phyloP scores from a whole-genome alignment of 2,329 filamentous ascomycete species.

The Neonectria coccinea region DNA sequence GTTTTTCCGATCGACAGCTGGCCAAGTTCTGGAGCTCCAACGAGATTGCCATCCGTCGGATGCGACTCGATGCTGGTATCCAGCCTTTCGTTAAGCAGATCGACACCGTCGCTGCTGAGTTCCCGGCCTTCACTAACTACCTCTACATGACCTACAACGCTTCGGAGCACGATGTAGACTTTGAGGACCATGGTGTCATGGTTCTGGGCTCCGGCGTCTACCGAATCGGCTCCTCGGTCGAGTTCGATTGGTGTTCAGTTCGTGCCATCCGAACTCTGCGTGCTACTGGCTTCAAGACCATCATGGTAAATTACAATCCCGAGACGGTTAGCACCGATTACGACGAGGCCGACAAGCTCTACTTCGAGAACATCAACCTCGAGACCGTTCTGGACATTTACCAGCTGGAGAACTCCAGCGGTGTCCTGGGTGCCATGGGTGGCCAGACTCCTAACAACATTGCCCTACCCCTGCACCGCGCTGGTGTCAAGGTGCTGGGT shows the following conservation, averaged over 20 bases:
- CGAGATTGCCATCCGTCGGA: conserved; percentile 86
- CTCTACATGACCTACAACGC: conserved; percentile 97
- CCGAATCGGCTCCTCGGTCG: conserved; percentile 95
- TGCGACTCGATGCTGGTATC: conserved; percentile 88
- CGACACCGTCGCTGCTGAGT: conserved; percentile 97
- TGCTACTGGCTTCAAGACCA: conserved; percentile 86
- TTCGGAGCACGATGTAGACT: conserved; percentile 83
- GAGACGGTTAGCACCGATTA: conserved; percentile 93
- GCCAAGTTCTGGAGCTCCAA: conserved; percentile 96
- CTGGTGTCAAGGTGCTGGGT: conserved; percentile 92
- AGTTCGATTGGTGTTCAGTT: conserved; percentile 99
- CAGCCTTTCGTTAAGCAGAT: conserved; percentile 96
- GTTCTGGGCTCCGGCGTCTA: conserved; percentile 96
- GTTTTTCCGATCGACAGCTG: conserved; percentile 93
- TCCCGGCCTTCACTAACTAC: conserved; percentile 95
- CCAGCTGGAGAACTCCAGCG: conserved; percentile 82
- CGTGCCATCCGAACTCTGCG: conserved; percentile 91
- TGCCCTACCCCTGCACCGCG: conserved; percentile 85
- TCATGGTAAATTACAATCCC: conserved; percentile 96
- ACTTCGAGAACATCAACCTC: conserved; percentile 95
- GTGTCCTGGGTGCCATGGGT: conserved; percentile 95
- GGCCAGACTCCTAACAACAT: conserved; percentile 99
- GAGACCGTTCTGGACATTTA: conserved; percentile 96
- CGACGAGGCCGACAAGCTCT: conserved; percentile 92
- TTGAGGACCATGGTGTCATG: conserved; percentile 94